Percentiles rank a stretch among this genome's conserved stretches.
phyloP scores from a whole-genome alignment of 768 basidiomycete species.

The Boletus rex-veris region DNA sequence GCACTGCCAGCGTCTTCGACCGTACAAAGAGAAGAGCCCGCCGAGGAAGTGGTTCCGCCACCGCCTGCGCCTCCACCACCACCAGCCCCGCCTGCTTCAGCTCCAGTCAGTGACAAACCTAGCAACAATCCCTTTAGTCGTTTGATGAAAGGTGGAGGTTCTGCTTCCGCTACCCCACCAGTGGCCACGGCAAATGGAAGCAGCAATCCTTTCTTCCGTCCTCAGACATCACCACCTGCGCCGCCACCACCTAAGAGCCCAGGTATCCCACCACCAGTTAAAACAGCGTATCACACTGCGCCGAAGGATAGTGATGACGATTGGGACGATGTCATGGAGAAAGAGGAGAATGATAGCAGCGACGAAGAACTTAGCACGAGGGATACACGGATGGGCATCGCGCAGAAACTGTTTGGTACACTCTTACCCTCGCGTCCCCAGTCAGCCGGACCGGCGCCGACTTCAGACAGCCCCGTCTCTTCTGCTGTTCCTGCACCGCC shows the following conservation, averaged over 20 bases:
- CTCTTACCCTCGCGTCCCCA: conserved; percentile 59
- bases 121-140: conserved; percentile 81
- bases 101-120: conserved; percentile 43
- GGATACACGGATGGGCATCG: conserved; percentile 64
- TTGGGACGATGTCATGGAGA: conserved; percentile 83
- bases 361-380: conserved; percentile 78
- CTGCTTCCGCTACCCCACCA: conserved; percentile 22
- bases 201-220: conserved; percentile 75
- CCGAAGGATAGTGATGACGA: conserved; percentile 64
- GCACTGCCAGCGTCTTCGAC: conserved; percentile 28
- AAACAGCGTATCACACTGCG: conserved; percentile 59
- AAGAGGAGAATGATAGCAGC: conserved; percentile 63
- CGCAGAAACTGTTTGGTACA: conserved; percentile 73
- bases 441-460: conserved; percentile 43
- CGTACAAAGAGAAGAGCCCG: conserved; percentile 9
- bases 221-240: conserved; percentile 40
- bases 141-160: conserved; percentile 45
- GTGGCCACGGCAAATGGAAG: conserved; percentile 39
- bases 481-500: conserved; percentile 34
- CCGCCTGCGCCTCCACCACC: conserved; percentile 28
- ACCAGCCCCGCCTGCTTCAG: conserved; percentile 25
- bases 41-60: conserved; percentile 28
- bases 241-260: conserved; percentile 37
- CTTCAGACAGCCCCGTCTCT: conserved; percentile 24
- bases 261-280: conserved; percentile 44